These are phyloP conservation scores for Ehretia macrophylla DNA, from an alignment of 257 asterid genomes.

Conservation along the genomic window DNA sequence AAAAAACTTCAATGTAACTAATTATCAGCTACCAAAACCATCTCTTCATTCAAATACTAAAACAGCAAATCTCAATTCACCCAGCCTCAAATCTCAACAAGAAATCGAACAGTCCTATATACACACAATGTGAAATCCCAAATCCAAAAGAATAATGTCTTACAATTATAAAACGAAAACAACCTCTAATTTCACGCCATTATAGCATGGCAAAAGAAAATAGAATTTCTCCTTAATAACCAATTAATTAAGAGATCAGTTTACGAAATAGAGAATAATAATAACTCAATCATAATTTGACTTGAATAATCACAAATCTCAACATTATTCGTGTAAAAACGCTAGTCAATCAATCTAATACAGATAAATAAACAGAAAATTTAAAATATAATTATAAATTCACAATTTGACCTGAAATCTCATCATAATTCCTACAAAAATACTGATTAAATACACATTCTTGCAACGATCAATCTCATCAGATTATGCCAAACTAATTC, in stretches of 20 bases:
- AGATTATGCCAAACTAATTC: neutral
- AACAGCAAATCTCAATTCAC: neutral
- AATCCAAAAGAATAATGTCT: neutral
- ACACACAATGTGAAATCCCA: neutral
- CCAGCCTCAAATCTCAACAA: neutral
- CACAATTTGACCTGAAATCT: too few species aligned
- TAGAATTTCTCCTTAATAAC: neutral
- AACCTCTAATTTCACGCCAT: too few species aligned
- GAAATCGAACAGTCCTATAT: neutral
- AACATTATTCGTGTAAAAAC: too few species aligned
- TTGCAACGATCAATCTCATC: neutral
- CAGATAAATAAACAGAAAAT: too few species aligned
- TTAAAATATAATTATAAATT: too few species aligned
- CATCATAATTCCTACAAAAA: too few species aligned
- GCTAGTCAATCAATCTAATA: too few species aligned
- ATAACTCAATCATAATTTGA: too few species aligned
- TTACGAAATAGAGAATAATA: neutral
- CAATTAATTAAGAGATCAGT: neutral
- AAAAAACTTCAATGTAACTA: too few species aligned
- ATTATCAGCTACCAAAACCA: neutral
- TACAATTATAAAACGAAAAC: too few species aligned
- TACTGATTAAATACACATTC: neutral
- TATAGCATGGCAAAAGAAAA: neutral
- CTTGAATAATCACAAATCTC: neutral
- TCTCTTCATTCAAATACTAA: neutral